Evolutionary conservation across 2,329 filamentous ascomycete species (phyloP).

Genomic region (Pseudocercospora crystallina): DNA sequence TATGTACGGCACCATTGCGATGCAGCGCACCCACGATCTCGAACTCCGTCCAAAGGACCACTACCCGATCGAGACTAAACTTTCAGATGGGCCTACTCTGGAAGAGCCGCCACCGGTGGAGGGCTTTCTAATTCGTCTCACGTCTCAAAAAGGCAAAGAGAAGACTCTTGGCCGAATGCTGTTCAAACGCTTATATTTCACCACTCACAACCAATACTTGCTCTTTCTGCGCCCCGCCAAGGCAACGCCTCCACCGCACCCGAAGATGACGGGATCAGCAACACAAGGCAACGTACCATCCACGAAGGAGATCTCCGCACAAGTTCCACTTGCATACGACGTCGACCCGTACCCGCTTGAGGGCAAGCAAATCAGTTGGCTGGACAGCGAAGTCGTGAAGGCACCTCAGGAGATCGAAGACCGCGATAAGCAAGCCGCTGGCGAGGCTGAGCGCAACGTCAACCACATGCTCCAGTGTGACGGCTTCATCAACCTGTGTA

Average conservation of each 20-base stretch:
- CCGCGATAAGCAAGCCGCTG: conserved; percentile 59
- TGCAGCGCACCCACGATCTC: conserved; percentile 65
- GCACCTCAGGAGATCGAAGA: conserved; percentile 45
- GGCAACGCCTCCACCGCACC: conserved; percentile 57
- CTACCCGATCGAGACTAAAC: conserved; percentile 55
- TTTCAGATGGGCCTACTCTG: conserved; percentile 45
- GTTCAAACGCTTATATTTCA: conserved; percentile 66
- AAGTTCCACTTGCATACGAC: conserved; percentile 61
- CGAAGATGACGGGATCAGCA: conserved; percentile 47
- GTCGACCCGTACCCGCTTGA: conserved; percentile 60
- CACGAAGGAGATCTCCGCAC: conserved; percentile 54
- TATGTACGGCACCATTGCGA: conserved; percentile 69
- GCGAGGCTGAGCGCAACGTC: conserved; percentile 59
- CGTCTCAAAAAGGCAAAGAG: conserved; percentile 61
- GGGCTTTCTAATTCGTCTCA: conserved; percentile 65
- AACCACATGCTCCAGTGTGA: conserved; percentile 61
- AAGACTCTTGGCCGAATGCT: conserved; percentile 60
- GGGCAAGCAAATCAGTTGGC: conserved; percentile 58
- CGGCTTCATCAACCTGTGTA: conserved; percentile 62
- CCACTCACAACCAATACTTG: conserved; percentile 62
- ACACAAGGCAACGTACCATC: conserved; percentile 51
- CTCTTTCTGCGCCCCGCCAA: conserved; percentile 62
- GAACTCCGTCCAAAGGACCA: conserved; percentile 65
- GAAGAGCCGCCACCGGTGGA: conserved; percentile 64
- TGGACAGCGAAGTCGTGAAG: conserved; percentile 41